Conservation (phyloP, 495 filamentous ascomycete species). For the Aspergillus kassunensis region DNA sequence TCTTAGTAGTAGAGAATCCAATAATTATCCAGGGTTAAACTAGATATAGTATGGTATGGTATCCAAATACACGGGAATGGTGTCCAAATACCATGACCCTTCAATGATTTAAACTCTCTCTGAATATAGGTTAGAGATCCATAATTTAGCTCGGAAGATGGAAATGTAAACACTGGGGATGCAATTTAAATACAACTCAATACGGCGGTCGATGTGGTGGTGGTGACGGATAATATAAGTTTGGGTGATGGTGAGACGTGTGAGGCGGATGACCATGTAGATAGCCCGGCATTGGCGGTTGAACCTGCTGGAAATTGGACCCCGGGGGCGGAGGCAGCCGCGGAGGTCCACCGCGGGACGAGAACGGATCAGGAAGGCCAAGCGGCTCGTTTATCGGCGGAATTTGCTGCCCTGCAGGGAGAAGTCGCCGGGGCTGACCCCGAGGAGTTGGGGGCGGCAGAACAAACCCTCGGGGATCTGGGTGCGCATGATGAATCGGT, state of each 20-base stretch:
- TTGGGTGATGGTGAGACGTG: slow-evolving; percentile 20
- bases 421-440: slow-evolving; percentile 35
- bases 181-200: slow-evolving; percentile 7
- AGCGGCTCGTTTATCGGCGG: slow-evolving; percentile 25
- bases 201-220: slow-evolving; percentile 21
- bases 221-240: slow-evolving; percentile 22
- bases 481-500: slow-evolving; percentile 27
- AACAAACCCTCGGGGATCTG: slow-evolving; percentile 38
- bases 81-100: no score
- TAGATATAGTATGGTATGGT: no score
- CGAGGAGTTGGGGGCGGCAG: slow-evolving; percentile 36
- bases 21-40: no score
- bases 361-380: slow-evolving; percentile 36
- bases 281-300: slow-evolving; percentile 32
- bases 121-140: no score
- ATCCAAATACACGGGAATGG: no score
- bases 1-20: no score
- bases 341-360: slow-evolving; percentile 31
- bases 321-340: slow-evolving; percentile 41
- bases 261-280: no score
- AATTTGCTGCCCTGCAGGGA: slow-evolving; percentile 33
- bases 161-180: no score
- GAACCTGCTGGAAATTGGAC: slow-evolving; percentile 37
- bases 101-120: no score
- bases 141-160: no score